phyloP scores from a whole-genome alignment of 768 basidiomycete genomes.

The Phanerochaete carnosa region DNA sequence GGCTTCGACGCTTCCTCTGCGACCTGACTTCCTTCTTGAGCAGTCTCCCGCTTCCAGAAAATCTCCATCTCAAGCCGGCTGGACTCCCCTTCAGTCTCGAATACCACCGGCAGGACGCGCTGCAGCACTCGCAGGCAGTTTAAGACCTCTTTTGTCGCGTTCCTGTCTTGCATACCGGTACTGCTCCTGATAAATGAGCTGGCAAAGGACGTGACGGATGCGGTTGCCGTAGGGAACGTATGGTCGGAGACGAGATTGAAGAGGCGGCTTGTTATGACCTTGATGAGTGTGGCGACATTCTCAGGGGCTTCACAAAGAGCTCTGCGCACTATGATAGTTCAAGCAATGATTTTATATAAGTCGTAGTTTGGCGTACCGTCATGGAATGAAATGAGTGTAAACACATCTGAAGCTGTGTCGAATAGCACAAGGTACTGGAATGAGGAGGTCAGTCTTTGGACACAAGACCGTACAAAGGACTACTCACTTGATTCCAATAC shows the following conservation, averaged over 20 bases:
- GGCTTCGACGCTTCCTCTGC: constrained; percentile 28
- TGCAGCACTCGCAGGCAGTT: constrained; percentile 92
- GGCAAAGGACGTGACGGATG: constrained; percentile 61
- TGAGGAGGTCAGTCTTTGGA: neutral
- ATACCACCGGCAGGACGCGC: constrained; percentile 86
- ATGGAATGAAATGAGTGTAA: constrained; percentile 81
- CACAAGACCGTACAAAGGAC: neutral
- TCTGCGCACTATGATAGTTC: constrained; percentile 60
- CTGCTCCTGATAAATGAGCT: constrained; percentile 65
- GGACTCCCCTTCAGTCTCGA: constrained; percentile 72
- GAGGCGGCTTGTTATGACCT: constrained; percentile 62
- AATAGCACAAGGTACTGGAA: constrained; percentile 77
- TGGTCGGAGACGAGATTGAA: constrained; percentile 77
- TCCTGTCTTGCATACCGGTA: constrained; percentile 49
- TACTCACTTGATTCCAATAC: constrained; percentile 88
- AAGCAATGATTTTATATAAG: neutral
- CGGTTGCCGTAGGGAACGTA: constrained; percentile 64
- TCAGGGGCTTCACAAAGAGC: constrained; percentile 80
- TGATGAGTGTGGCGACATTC: constrained; percentile 81
- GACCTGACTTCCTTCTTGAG: constrained; percentile 32
- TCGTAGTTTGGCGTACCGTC: constrained; percentile 56
- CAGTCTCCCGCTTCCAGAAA: constrained; percentile 73
- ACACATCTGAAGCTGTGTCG: constrained; percentile 88
- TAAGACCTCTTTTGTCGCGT: constrained; percentile 80
- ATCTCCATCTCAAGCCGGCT: constrained; percentile 75